Conservation (phyloP, 2,329 filamentous ascomycete genomes). For the Ascochyta viciae-villosae region DNA sequence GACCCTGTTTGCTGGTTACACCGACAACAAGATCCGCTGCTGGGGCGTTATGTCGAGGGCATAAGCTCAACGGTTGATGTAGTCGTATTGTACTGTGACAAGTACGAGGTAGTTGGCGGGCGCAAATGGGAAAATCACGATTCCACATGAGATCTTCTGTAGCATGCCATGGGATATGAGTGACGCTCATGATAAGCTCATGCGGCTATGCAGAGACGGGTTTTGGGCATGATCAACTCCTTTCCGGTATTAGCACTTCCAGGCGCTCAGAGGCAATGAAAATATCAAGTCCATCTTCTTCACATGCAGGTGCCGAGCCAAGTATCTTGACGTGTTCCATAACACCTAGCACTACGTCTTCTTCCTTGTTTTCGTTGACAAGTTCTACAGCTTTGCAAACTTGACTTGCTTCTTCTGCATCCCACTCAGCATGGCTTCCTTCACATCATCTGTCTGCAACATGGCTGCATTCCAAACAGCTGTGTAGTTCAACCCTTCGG, state of each 20-base stretch:
- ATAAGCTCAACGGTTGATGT: slow-evolving; percentile 34
- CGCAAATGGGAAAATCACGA: slow-evolving; percentile 47
- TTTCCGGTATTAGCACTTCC: slow-evolving; percentile 51
- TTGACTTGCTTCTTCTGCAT: slow-evolving; percentile 79
- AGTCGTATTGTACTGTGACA: slow-evolving; percentile 27
- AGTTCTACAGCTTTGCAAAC: slow-evolving; percentile 78
- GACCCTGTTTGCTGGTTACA: slow-evolving; percentile 99
- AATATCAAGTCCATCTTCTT: slow-evolving; percentile 48
- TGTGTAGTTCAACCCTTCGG: slow-evolving; percentile 83
- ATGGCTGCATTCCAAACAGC: slow-evolving; percentile 86
- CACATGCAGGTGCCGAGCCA: not conserved
- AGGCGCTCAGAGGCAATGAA: slow-evolving; percentile 54
- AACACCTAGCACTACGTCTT: too few species aligned
- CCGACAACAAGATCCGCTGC: slow-evolving; percentile 80
- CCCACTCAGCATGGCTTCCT: slow-evolving; percentile 75
- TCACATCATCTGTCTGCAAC: slow-evolving; percentile 80
- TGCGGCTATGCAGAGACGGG: slow-evolving; percentile 31
- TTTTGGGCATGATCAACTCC: slow-evolving; percentile 45
- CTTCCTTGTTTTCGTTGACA: too few species aligned
- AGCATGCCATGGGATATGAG: slow-evolving; percentile 49
- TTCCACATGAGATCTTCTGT: slow-evolving; percentile 46
- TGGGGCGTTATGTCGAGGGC: slow-evolving; percentile 53
- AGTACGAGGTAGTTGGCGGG: slow-evolving; percentile 33
- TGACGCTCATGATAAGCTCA: slow-evolving; percentile 38
- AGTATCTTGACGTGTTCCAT: too few species aligned